These are phyloP conservation scores for Rutstroemia sp. DNA, from an alignment of 2,329 filamentous ascomycete species.

Conservation along the genomic window DNA sequence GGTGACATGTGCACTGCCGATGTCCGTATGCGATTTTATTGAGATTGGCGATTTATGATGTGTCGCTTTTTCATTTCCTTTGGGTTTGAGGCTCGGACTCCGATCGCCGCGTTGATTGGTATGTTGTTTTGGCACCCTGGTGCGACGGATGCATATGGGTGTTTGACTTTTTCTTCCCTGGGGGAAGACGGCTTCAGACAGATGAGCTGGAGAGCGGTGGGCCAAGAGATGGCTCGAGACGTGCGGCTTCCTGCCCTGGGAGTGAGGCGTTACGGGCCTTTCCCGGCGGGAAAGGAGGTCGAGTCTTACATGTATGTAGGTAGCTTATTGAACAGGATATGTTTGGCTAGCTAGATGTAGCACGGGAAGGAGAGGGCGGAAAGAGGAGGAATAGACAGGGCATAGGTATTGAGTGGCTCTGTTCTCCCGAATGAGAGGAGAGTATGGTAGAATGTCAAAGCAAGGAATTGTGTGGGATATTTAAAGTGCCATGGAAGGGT, in stretches of 20 bases:
- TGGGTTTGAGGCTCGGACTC: neutral
- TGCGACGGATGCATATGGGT: neutral
- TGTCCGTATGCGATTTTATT: neutral
- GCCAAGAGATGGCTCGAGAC: neutral
- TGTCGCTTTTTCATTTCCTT: neutral
- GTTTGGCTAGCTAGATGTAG: neutral
- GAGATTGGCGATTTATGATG: conserved; percentile 8
- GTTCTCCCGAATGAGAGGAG: too few relatives aligned
- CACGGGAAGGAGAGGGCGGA: neutral
- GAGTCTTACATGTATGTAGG: neutral
- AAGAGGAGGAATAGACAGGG: too few relatives aligned
- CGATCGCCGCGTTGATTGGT: neutral
- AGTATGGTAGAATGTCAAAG: neutral
- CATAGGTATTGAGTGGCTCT: too few relatives aligned
- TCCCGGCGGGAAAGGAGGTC: neutral
- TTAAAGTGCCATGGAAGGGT: neutral
- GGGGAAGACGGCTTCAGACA: neutral
- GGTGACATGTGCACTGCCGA: too few relatives aligned
- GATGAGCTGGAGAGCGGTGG: neutral
- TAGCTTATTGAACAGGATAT: neutral
- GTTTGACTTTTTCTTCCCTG: neutral
- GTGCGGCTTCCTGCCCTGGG: neutral
- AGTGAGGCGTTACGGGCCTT: neutral
- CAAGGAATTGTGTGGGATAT: neutral
- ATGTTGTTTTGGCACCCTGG: neutral